Evolutionary conservation across 2,329 filamentous ascomycete species (phyloP).

Genomic region (Colletotrichum caudatum): DNA sequence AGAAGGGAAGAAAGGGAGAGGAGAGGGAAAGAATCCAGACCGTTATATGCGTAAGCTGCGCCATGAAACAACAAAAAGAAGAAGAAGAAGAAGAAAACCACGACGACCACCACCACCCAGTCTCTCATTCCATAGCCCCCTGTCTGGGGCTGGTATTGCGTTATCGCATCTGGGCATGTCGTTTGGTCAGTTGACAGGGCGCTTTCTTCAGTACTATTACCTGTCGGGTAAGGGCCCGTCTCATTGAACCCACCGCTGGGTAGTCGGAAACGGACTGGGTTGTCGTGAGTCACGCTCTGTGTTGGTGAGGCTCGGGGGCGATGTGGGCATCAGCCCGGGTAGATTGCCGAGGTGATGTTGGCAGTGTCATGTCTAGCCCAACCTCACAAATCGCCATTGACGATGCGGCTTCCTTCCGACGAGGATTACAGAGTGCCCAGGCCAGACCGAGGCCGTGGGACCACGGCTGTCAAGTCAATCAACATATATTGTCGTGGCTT

Average conservation of each 20-base stretch:
- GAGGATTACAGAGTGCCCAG: background rate
- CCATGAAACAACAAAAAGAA: background rate
- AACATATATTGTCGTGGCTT: constrained; percentile 4
- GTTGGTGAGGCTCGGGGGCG: constrained; percentile 34
- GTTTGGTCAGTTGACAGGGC: constrained; percentile 28
- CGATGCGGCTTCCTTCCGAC: background rate
- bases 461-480: background rate
- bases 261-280: constrained; percentile 37
- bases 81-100: background rate
- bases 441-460: background rate
- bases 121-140: constrained; percentile 15
- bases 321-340: constrained; percentile 32
- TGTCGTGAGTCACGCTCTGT: constrained; percentile 30
- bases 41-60: constrained; percentile 20
- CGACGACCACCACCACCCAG: background rate
- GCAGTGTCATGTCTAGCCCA: constrained; percentile 9
- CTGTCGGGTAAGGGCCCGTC: constrained; percentile 33
- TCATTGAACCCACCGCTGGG: constrained; percentile 32
- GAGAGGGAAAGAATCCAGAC: background rate
- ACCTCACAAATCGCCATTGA: background rate
- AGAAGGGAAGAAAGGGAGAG: background rate
- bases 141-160: constrained; percentile 34
- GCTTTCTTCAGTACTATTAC: constrained; percentile 23
- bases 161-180: constrained; percentile 36
- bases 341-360: constrained; percentile 40